A percentile compares a stretch with the other conserved stretches of the same genome.
These are phyloP conservation scores for Colletotrichum lentis DNA, from an alignment of 2,329 filamentous ascomycete genomes.

Conservation along the genomic window DNA sequence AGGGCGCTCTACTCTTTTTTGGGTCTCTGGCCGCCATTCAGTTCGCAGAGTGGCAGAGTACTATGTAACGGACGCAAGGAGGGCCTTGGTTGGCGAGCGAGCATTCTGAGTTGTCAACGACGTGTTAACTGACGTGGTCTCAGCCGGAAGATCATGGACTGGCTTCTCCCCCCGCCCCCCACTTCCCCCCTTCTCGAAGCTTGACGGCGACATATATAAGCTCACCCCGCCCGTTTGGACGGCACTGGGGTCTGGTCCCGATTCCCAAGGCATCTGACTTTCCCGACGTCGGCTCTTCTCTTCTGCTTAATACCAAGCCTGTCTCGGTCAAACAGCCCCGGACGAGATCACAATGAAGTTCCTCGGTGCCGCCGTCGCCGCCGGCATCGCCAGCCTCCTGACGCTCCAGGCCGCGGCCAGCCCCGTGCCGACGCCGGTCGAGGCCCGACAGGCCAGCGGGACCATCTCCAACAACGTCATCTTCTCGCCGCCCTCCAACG, in stretches of 20 bases:
- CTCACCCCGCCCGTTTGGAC: not conserved
- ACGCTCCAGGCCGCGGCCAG: constrained; percentile 23
- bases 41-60: too few species aligned
- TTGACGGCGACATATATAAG: constrained; percentile 23
- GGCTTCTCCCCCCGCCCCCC: too few species aligned
- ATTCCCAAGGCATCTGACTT: constrained; percentile 7
- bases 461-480: constrained; percentile 47
- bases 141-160: not conserved
- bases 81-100: constrained; percentile 11
- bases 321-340: not conserved
- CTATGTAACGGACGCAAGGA: constrained; percentile 28
- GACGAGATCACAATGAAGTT: constrained; percentile 24
- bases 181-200: not conserved
- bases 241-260: not conserved
- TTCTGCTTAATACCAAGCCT: not conserved
- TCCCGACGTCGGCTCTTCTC: not conserved
- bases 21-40: constrained; percentile 22
- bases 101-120: not conserved
- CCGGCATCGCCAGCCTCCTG: constrained; percentile 29
- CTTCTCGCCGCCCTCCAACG: constrained; percentile 53
- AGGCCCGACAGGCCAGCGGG: constrained; percentile 31
- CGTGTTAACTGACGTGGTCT: constrained; percentile 17
- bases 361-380: constrained; percentile 22
- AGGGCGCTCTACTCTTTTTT: constrained; percentile 7
- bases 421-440: constrained; percentile 32